Evolutionary conservation across 2,329 filamentous ascomycete genomes (phyloP).

Genomic region (Neofusicoccum ribis): DNA sequence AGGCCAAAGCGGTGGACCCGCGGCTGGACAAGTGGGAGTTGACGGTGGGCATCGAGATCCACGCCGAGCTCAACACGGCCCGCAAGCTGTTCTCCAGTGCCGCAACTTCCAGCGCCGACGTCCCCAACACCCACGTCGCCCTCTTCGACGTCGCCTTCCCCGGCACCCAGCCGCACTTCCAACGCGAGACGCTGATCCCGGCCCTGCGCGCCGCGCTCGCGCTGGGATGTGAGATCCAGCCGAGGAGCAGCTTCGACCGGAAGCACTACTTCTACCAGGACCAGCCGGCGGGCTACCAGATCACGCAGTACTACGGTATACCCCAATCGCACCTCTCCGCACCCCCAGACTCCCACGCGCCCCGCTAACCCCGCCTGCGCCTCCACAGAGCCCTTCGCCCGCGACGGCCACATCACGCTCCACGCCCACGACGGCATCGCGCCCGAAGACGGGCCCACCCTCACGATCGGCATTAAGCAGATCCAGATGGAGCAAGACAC

Average conservation of each 20-base stretch:
- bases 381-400: slow-evolving; percentile 59
- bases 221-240: slow-evolving; percentile 75
- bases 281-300: slow-evolving; percentile 93
- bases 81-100: slow-evolving; percentile 83
- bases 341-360: no score
- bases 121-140: slow-evolving; percentile 83
- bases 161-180: slow-evolving; percentile 83
- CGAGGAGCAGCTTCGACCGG: slow-evolving; percentile 80
- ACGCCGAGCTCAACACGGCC: slow-evolving; percentile 88
- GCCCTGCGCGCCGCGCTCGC: slow-evolving; percentile 88
- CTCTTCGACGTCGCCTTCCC: slow-evolving; percentile 88
- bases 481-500: slow-evolving; percentile 98
- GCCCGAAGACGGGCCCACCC: slow-evolving; percentile 66
- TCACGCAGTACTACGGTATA: slow-evolving; percentile 85
- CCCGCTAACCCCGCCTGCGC: neutral
- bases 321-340: neutral
- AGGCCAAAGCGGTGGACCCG: slow-evolving; percentile 23
- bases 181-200: slow-evolving; percentile 78
- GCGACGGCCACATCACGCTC: slow-evolving; percentile 71
- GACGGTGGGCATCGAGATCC: slow-evolving; percentile 95
- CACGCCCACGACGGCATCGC: slow-evolving; percentile 77
- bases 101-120: slow-evolving; percentile 53
- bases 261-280: slow-evolving; percentile 99
- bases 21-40: slow-evolving; percentile 73
- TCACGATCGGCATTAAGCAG: slow-evolving; percentile 83